These are phyloP conservation scores for Ceratocystis variospora DNA, from an alignment of 2,329 filamentous ascomycete species.

Conservation along the genomic window DNA sequence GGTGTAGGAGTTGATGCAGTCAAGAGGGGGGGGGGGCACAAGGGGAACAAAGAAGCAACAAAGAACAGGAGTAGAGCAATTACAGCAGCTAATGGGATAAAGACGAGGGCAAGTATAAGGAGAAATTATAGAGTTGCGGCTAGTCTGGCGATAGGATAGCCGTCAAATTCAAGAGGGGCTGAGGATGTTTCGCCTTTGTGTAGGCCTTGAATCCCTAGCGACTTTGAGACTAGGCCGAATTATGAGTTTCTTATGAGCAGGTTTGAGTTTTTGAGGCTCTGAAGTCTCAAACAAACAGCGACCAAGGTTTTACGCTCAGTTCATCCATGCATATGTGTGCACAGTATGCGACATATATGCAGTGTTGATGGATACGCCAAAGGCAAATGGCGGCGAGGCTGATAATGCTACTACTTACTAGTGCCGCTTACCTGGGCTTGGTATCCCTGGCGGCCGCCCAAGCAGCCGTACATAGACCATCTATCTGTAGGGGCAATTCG, in stretches of 20 bases:
- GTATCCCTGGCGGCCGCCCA: too few relatives aligned
- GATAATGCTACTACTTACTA: too few relatives aligned
- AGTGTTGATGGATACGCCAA: too few relatives aligned
- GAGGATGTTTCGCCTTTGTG: background rate
- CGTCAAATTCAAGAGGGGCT: too few relatives aligned
- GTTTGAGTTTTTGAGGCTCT: background rate
- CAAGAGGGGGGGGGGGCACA: background rate
- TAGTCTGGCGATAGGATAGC: background rate
- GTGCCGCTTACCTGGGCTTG: too few relatives aligned
- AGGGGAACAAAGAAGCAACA: conserved; percentile 1
- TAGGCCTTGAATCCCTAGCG: background rate
- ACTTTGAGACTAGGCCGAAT: background rate
- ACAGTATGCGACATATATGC: background rate
- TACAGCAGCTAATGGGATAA: background rate
- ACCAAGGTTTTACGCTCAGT: background rate
- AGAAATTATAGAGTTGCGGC: background rate
- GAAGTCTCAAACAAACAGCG: background rate
- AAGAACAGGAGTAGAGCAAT: background rate
- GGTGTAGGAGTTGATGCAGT: background rate
- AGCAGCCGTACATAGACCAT: background rate
- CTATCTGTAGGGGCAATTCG: background rate
- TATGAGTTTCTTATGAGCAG: background rate
- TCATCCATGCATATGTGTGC: background rate
- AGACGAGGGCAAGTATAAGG: background rate
- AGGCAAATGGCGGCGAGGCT: too few relatives aligned